A percentile compares a stretch with the other conserved stretches of the same genome.
Evolutionary conservation across 345 rosid genomes (phyloP).

Genomic region (Hibiscus mutabilis): DNA sequence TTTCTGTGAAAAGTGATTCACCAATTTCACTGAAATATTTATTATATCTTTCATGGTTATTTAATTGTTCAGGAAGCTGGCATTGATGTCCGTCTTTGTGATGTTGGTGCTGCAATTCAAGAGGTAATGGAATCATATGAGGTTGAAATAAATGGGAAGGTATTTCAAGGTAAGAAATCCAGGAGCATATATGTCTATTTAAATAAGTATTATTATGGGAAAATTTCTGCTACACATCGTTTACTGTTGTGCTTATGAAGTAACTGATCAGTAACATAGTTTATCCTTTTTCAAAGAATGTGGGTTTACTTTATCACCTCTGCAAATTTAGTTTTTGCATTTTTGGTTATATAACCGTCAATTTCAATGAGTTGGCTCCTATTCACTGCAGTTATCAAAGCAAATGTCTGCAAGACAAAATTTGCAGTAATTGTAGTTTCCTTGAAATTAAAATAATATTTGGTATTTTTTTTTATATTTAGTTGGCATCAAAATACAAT

Average conservation of each 20-base stretch:
- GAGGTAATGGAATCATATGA: constrained; percentile 98
- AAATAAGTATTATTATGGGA: no score
- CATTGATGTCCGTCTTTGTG: constrained; percentile 90
- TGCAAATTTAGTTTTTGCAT: not conserved
- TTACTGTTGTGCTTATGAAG: no score
- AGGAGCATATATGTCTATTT: not conserved
- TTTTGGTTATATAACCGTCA: not conserved
- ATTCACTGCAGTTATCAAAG: not conserved
- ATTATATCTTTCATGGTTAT: not conserved
- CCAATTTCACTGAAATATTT: not conserved
- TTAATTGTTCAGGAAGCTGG: constrained; percentile 69
- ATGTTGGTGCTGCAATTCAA: constrained; percentile 97
- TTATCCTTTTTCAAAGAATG: not conserved
- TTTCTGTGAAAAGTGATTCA: not conserved
- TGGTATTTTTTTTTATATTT: not conserved
- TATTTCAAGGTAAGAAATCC: constrained; percentile 60
- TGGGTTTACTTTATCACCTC: not conserved
- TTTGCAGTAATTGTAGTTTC: not conserved
- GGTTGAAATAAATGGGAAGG: constrained; percentile 94
- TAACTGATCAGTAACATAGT: not conserved
- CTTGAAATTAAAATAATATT: not conserved
- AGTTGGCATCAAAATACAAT: not conserved
- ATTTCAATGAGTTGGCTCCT: not conserved
- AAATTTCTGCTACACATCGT: no score
- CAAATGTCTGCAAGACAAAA: not conserved